Evolutionary conservation across 2,329 filamentous ascomycete genomes (phyloP).

Genomic region (Penicillium sp.): DNA sequence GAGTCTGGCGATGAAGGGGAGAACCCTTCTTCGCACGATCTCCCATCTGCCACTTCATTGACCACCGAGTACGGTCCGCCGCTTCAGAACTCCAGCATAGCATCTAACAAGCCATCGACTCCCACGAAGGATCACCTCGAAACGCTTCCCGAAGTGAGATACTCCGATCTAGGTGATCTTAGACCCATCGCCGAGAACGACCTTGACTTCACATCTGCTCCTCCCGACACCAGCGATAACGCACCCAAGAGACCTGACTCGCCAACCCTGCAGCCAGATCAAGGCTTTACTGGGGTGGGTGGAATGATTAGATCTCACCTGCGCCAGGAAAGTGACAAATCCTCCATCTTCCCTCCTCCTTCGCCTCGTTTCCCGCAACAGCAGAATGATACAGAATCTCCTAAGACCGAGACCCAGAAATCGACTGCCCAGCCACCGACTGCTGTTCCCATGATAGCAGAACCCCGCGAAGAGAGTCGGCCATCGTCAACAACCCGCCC

Average conservation of each 20-base stretch:
- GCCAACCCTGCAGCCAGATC: slow-evolving; percentile 66
- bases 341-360: slow-evolving; percentile 68
- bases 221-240: slow-evolving; percentile 9
- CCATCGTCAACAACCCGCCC: slow-evolving; percentile 2
- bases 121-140: slow-evolving; percentile 32
- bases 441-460: background rate
- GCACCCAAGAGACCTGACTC: slow-evolving; percentile 59
- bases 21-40: slow-evolving; percentile 25
- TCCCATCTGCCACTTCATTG: slow-evolving; percentile 26
- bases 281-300: slow-evolving; percentile 60
- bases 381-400: slow-evolving; percentile 28
- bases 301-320: slow-evolving; percentile 83
- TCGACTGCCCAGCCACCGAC: background rate
- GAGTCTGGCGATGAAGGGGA: slow-evolving; percentile 42
- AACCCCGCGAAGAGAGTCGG: background rate
- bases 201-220: slow-evolving; percentile 7
- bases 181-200: slow-evolving; percentile 43
- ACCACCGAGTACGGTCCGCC: slow-evolving; percentile 39
- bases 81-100: slow-evolving; percentile 37
- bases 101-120: slow-evolving; percentile 31
- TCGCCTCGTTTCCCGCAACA: slow-evolving; percentile 40
- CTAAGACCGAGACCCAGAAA: background rate
- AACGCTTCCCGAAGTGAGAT: slow-evolving; percentile 37
- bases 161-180: slow-evolving; percentile 41
- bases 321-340: slow-evolving; percentile 75